These are phyloP conservation scores for Platismatia glauca DNA, from an alignment of 495 filamentous ascomycete genomes.

Conservation along the genomic window DNA sequence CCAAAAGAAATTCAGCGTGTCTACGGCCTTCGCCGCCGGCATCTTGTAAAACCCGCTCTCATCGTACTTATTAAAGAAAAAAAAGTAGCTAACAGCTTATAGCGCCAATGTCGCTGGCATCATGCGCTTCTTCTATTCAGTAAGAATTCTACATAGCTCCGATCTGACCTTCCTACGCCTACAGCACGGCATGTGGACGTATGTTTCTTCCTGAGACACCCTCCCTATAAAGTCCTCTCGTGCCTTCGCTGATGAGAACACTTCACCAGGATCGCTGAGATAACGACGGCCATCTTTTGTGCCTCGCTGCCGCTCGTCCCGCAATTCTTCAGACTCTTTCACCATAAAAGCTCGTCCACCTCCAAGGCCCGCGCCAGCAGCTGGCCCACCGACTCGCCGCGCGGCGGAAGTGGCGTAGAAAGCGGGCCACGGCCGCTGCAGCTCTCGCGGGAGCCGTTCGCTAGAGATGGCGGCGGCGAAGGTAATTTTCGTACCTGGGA, in stretches of 20 bases:
- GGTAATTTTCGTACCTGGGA: too few species aligned
- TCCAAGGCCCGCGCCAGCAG: not conserved
- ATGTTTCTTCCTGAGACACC: not conserved
- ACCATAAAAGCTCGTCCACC: not conserved
- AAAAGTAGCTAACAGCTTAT: not conserved
- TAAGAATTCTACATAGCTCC: not conserved
- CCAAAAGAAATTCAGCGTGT: constrained; percentile 34
- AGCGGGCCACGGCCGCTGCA: not conserved
- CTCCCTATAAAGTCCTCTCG: not conserved
- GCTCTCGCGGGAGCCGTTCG: not conserved
- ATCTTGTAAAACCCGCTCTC: constrained; percentile 9
- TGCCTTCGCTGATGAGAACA: not conserved
- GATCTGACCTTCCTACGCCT: constrained; percentile 6
- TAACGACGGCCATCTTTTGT: constrained; percentile 13
- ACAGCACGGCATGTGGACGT: constrained; percentile 14
- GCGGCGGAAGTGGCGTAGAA: not conserved
- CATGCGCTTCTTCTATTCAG: constrained; percentile 7
- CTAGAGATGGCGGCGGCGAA: not conserved
- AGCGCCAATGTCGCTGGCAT: constrained; percentile 13
- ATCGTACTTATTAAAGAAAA: not conserved
- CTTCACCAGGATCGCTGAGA: constrained; percentile 9
- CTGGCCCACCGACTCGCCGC: not conserved
- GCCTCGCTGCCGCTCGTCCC: constrained; percentile 9
- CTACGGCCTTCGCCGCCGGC: constrained; percentile 9
- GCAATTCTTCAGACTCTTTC: constrained; percentile 8